Percentiles rank a stretch among this genome's conserved stretches.
phyloP scores from a whole-genome alignment of 1,284 basidiomycete species.

The Rhodofomes roseus region DNA sequence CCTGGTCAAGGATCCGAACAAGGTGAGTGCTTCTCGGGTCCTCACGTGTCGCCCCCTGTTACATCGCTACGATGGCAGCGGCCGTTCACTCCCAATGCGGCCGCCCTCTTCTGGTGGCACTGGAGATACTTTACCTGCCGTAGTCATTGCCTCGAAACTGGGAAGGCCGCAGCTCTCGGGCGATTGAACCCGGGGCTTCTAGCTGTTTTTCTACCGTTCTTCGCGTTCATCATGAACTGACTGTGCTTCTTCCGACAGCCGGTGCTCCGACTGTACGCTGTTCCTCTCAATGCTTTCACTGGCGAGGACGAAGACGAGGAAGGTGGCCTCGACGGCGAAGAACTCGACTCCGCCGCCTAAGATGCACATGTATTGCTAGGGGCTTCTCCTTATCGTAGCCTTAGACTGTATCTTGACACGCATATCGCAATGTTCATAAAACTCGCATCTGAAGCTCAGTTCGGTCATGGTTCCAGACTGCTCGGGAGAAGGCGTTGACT shows the following conservation, averaged over 20 bases:
- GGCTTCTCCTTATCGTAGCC: background rate
- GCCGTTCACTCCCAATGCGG: background rate
- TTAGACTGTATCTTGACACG: constrained; percentile 4
- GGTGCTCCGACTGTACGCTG: constrained; percentile 89
- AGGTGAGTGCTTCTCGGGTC: constrained; percentile 48
- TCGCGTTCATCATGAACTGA: background rate
- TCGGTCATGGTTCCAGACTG: background rate
- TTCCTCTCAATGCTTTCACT: constrained; percentile 85
- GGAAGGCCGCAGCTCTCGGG: background rate
- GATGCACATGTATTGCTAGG: background rate
- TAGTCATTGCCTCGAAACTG: background rate
- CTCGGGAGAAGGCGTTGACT: background rate
- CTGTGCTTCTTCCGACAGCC: constrained; percentile 49
- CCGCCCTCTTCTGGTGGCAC: background rate
- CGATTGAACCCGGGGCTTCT: background rate
- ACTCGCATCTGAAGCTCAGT: background rate
- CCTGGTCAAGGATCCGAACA: constrained; percentile 94
- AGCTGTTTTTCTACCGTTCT: background rate
- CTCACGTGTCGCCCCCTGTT: constrained; percentile 6
- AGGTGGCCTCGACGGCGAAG: constrained; percentile 49
- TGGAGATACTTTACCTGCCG: background rate
- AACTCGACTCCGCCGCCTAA: constrained; percentile 34
- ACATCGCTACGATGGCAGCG: background rate
- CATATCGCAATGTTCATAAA: background rate
- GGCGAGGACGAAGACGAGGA: constrained; percentile 55